Conservation (phyloP, 2,329 filamentous ascomycete genomes). For the Talaromyces pinophilus region DNA sequence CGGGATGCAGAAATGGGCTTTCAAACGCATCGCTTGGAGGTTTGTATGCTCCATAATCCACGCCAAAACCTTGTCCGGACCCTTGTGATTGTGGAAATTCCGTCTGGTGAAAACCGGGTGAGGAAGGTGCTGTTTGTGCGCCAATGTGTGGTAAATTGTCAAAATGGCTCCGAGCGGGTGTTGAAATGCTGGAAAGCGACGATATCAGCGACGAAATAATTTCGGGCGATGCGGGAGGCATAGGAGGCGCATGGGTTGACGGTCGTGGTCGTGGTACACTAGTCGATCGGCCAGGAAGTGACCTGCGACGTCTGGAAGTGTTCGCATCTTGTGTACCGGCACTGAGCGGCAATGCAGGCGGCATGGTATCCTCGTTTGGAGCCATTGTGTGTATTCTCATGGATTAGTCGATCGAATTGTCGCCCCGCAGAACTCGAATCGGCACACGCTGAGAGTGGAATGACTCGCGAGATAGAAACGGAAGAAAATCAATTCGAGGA, state of each 20-base stretch:
- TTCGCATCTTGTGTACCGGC: conserved; percentile 17
- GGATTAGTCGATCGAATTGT: background rate
- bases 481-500: background rate
- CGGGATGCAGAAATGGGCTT: conserved; percentile 52
- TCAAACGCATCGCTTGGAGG: conserved; percentile 55
- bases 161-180: conserved; percentile 69
- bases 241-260: conserved; percentile 33
- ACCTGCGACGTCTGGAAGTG: conserved; percentile 47
- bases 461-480: background rate
- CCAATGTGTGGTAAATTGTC: conserved; percentile 56
- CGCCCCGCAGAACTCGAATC: background rate
- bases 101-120: conserved; percentile 32
- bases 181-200: conserved; percentile 61
- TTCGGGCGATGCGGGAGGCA: conserved; percentile 50
- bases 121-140: conserved; percentile 43
- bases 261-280: conserved; percentile 26
- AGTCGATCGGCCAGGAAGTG: conserved; percentile 37
- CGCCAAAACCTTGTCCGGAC: conserved; percentile 58
- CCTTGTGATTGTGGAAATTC: conserved; percentile 28
- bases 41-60: conserved; percentile 70
- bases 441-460: background rate
- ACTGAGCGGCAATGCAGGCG: conserved; percentile 4
- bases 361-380: background rate
- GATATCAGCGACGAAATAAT: conserved; percentile 62
- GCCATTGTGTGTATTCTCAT: conserved; percentile 7